Evolutionary conservation across 495 filamentous ascomycete genomes (phyloP).

Genomic region (Hamigera avellanea): DNA sequence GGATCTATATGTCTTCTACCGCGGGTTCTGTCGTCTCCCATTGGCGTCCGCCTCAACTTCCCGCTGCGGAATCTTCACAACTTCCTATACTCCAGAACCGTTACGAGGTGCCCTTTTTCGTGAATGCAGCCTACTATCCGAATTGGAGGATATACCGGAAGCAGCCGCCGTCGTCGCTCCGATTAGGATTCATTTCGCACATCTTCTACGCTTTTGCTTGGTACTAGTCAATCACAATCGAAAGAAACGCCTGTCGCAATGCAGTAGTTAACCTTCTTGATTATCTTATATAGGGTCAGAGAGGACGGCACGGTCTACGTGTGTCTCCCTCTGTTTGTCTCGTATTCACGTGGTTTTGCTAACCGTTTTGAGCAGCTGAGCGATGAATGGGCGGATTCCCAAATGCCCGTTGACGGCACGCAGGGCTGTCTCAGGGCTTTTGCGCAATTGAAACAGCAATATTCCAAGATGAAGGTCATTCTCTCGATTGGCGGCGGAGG

Average conservation of each 20-base stretch:
- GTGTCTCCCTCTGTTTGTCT: conserved; percentile 12
- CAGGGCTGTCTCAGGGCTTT: conserved; percentile 71
- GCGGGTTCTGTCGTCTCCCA: neutral
- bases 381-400: conserved; percentile 75
- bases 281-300: conserved; percentile 46
- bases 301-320: conserved; percentile 77
- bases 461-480: conserved; percentile 66
- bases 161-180: conserved; percentile 66
- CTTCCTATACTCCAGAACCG: conserved; percentile 7
- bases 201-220: conserved; percentile 85
- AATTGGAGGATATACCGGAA: conserved; percentile 73
- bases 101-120: conserved; percentile 31
- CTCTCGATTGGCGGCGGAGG: conserved; percentile 82
- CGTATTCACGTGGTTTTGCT: conserved; percentile 4
- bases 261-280: conserved; percentile 11
- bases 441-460: conserved; percentile 56
- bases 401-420: conserved; percentile 67
- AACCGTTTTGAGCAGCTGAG: conserved; percentile 62
- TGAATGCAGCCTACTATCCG: conserved; percentile 83
- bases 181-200: conserved; percentile 58
- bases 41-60: neutral
- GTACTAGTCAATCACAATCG: conserved; percentile 20
- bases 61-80: neutral
- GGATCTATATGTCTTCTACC: neutral
- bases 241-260: neutral